These are phyloP conservation scores for Russula earlei DNA, from an alignment of 768 basidiomycete genomes.

Conservation along the genomic window DNA sequence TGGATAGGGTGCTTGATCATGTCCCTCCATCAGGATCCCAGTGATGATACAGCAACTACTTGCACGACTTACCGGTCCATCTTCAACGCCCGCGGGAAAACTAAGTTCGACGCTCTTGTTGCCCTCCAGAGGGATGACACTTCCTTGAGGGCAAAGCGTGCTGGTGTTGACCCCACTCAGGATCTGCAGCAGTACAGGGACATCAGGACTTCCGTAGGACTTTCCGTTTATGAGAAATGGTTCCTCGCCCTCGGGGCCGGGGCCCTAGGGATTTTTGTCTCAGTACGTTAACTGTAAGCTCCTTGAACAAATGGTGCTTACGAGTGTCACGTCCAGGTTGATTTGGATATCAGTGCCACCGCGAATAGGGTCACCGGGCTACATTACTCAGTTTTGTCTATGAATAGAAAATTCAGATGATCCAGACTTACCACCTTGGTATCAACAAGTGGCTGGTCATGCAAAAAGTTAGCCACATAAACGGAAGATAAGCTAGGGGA, in stretches of 20 bases:
- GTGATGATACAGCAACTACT: too few relatives aligned
- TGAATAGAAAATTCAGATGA: not conserved
- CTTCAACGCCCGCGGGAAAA: not conserved
- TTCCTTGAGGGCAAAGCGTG: constrained; percentile 39
- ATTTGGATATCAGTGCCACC: constrained; percentile 8
- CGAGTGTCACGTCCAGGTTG: not conserved
- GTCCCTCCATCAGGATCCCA: too few relatives aligned
- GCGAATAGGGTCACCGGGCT: not conserved
- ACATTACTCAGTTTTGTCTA: not conserved
- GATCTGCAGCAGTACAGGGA: constrained; percentile 49
- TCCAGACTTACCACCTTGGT: not conserved
- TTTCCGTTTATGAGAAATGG: constrained; percentile 30
- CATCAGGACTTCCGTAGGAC: constrained; percentile 32
- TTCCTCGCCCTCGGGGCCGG: not conserved
- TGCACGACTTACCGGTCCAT: not conserved
- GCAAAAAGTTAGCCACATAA: not conserved
- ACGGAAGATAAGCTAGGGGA: not conserved
- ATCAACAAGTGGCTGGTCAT: not conserved
- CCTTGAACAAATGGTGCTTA: not conserved
- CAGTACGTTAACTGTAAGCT: not conserved
- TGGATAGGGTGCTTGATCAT: not conserved
- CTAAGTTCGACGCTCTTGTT: constrained; percentile 39
- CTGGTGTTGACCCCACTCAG: constrained; percentile 35
- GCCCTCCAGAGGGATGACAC: constrained; percentile 36
- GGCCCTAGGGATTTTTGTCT: not conserved